These are phyloP conservation scores for Passiflora organensis DNA, from an alignment of 345 rosid genomes.

Conservation along the genomic window DNA sequence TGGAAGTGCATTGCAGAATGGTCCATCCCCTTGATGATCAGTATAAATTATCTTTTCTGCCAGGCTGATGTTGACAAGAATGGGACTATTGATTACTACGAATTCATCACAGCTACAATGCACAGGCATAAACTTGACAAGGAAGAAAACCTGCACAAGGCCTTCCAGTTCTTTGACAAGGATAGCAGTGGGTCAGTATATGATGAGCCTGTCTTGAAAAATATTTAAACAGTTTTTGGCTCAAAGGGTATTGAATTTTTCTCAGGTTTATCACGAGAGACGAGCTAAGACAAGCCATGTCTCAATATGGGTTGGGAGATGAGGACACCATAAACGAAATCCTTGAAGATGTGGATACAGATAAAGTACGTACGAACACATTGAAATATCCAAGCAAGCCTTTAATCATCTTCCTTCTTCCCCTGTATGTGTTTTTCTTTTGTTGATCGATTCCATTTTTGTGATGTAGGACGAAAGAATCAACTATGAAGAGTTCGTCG, in stretches of 20 bases:
- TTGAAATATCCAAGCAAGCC: neutral
- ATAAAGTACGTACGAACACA: slow-evolving; percentile 12
- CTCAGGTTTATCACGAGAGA: slow-evolving; percentile 30
- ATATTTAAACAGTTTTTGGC: too few species aligned
- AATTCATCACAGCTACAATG: slow-evolving; percentile 29
- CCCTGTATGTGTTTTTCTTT: neutral
- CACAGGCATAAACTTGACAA: slow-evolving; percentile 24
- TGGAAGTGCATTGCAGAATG: too few species aligned
- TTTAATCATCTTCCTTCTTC: neutral
- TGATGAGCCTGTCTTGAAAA: too few species aligned
- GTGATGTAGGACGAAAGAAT: slow-evolving; percentile 34
- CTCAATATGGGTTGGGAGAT: slow-evolving; percentile 26
- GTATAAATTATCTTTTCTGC: neutral
- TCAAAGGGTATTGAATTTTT: neutral
- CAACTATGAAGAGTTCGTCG: slow-evolving; percentile 35
- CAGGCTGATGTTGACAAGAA: slow-evolving; percentile 29
- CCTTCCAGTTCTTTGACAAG: slow-evolving; percentile 28
- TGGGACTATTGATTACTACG: slow-evolving; percentile 24
- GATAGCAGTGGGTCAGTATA: slow-evolving; percentile 24
- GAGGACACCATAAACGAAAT: slow-evolving; percentile 26
- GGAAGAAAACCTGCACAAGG: slow-evolving; percentile 25
- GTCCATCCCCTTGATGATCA: neutral
- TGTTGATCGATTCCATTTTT: neutral
- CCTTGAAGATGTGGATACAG: slow-evolving; percentile 24
- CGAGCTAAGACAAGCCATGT: slow-evolving; percentile 27